phyloP scores from a whole-genome alignment of 2,329 filamentous ascomycete genomes.

The Colletotrichum scovillei region DNA sequence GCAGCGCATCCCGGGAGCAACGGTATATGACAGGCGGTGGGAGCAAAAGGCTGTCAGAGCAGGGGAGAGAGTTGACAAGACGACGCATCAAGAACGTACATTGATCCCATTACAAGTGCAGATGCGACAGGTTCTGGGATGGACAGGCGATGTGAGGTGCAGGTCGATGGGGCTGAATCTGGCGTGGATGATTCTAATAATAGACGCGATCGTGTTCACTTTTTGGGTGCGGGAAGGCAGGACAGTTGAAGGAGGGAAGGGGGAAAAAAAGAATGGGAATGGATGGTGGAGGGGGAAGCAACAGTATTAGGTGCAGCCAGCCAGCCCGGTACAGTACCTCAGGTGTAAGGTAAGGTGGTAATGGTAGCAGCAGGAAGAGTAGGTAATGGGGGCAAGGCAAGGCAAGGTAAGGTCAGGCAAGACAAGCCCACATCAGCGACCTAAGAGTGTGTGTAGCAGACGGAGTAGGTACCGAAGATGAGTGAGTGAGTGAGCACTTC shows the following conservation, averaged over 20 bases:
- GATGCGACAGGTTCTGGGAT: slow-evolving; percentile 38
- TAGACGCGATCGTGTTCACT: slow-evolving; percentile 60
- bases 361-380: not conserved
- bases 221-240: slow-evolving; percentile 39
- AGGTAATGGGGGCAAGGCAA: not conserved
- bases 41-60: slow-evolving; percentile 12
- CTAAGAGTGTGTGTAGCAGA: slow-evolving; percentile 1
- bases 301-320: slow-evolving; percentile 18
- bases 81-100: slow-evolving; percentile 35
- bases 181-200: slow-evolving; percentile 64
- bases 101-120: slow-evolving; percentile 37
- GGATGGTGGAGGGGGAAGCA: slow-evolving; percentile 24
- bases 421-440: not conserved
- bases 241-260: slow-evolving; percentile 39
- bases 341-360: slow-evolving; percentile 2
- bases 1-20: slow-evolving; percentile 27
- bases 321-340: not conserved
- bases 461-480: not conserved
- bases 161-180: slow-evolving; percentile 61
- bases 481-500: not conserved
- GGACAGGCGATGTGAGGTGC: slow-evolving; percentile 47
- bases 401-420: slow-evolving; percentile 9
- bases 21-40: slow-evolving; percentile 17
- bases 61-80: slow-evolving; percentile 22
- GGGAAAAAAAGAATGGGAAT: slow-evolving; percentile 24